These are phyloP conservation scores for Pharnaceum exiguum DNA, from an alignment of 148 eudicot species.

Conservation along the genomic window DNA sequence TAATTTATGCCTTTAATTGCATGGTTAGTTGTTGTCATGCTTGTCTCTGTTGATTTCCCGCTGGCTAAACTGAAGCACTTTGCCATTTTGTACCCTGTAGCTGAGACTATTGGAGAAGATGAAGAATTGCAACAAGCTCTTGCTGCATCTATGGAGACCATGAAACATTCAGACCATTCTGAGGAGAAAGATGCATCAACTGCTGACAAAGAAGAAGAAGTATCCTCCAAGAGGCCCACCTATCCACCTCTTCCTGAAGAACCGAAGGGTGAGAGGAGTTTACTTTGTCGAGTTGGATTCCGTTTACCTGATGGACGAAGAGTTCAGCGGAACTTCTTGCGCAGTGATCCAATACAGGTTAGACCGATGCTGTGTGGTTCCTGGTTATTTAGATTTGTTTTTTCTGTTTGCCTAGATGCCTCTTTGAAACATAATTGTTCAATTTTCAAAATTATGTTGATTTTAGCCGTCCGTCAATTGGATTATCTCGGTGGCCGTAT, in stretches of 20 bases:
- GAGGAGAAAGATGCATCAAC: constrained; percentile 26
- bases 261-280: constrained; percentile 66
- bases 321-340: constrained; percentile 86
- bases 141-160: constrained; percentile 68
- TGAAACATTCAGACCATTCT: constrained; percentile 30
- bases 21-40: no score
- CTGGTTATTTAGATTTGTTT: neutral
- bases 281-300: constrained; percentile 79
- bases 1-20: no score
- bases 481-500: neutral
- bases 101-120: constrained; percentile 48
- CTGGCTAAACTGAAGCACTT: neutral
- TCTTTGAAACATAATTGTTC: neutral
- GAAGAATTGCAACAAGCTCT: constrained; percentile 68
- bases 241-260: constrained; percentile 90
- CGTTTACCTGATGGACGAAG: constrained; percentile 97
- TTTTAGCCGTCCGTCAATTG: neutral
- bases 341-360: constrained; percentile 75
- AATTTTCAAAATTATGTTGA: neutral
- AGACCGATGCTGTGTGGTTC: neutral
- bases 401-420: neutral
- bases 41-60: no score
- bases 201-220: constrained; percentile 33
- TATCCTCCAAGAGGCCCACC: constrained; percentile 31
- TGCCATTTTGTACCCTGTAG: constrained; percentile 25